Evolutionary conservation across 805 yeast species (phyloP), one percentile per base, ranked within the genome.

Genomic region (Candida krabiensis): DNA sequence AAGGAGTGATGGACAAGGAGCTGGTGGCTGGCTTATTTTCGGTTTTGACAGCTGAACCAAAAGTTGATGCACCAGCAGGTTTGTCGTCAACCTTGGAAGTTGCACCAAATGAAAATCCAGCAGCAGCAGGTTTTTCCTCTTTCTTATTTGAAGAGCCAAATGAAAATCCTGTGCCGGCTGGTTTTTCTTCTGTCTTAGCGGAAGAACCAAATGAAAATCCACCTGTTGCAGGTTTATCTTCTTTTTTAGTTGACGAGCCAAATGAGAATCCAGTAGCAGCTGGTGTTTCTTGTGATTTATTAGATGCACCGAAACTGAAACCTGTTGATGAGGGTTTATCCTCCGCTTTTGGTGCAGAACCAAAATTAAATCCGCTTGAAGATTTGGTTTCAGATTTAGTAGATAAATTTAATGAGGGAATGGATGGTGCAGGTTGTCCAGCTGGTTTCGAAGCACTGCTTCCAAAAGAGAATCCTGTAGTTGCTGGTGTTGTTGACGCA

Each of bases 271-370:
- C 40, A 7, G 46, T 16, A 7, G 33, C 38, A 6, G 38, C 45
- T 17, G 44, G 37, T 18, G 46, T 37, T 9, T 36, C 43, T 9
- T 33, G 42, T 16, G 39, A 17, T 30, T 14, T 40, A n/a, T n/a
- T 46, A 9, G 41, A 30, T 19, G 38, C 43, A 21, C 52, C 52
- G 32, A 47, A 46, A 1, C 42, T 19, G 28, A 50, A 50, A 19
- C 44, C 44, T 18, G 39, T 23, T 3, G 34, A 23, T 11, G 39
- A 34, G 9, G 52, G 46, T 19, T 34, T 32, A 2, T 29, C 47
- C 5, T 32, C 43, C 15, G 42, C 42, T 34, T 49, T 42, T 22
- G 35, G 24, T 9, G 41, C 34, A 11, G 40, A 19, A 28, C 45
- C 45, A 29, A 40, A 37, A 2, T 30, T n/a, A 17, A 40, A 33